Evolutionary conservation across 225 moss, liverwort and hornwort species (phyloP), one percentile per base, ranked within the genome.

Genomic region (Takakia lepidozioides): DNA sequence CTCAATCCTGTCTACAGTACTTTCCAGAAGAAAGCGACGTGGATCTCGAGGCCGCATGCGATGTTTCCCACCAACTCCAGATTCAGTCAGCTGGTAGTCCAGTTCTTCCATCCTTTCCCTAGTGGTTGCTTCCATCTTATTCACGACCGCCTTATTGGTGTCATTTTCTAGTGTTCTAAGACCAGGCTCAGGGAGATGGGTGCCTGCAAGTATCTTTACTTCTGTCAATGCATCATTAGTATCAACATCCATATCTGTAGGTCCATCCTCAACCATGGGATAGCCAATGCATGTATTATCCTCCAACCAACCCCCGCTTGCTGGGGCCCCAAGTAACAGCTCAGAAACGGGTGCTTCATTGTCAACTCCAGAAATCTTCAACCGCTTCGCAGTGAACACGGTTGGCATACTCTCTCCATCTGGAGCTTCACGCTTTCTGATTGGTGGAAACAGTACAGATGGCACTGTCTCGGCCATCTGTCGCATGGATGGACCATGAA

Each of bases 11-110:
- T 87, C 85, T 10, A 36, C 65, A 65, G 59, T 23, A 47, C 36
- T 56, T 45, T 74, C 88, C 45, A 86, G 41, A 48, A 86, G 74
- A 37, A 61, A 29, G 43, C 93, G 75, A 24, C 93, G 81, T 35
- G 93, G 93, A 69, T 93, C 93, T 68, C 93, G 83, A 39, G 88
- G 76, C 55, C 85, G 83, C 93, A 93, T 88, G 34, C 77, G 82
- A 24, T 74, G 85, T 43, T 76, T 80, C 49, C 62, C 51, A 43
- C 35, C 38, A 51, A 87, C 92, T 53, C 64, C 72, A 47, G 46
- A 17, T 52, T 70, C 73, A 35, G 52, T 19, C 29, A 49, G 24
- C 27, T 41, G 59, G 37, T 49, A 56, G 19, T 35, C 58, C 55
- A 32, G 8, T 23, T 24, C 45, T 21, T 46, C 45, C 45, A 21